Evolutionary conservation across 257 asterid genomes (phyloP).

Genomic region (Solanum clarkiae): DNA sequence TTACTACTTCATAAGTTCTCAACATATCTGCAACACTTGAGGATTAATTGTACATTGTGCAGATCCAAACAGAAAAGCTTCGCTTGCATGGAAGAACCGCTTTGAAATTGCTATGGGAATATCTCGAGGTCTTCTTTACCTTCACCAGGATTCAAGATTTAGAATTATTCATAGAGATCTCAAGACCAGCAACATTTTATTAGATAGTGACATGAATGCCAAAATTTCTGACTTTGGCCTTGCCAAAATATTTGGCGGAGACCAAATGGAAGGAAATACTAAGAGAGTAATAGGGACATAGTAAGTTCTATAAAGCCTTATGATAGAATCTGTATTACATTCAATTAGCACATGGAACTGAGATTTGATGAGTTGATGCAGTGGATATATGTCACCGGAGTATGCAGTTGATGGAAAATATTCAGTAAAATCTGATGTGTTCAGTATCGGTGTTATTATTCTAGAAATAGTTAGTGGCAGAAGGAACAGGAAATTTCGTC

Average conservation of each 20-base stretch:
- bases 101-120: conserved; percentile 1
- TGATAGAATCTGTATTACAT: not conserved
- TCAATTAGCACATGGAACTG: not conserved
- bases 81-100: conserved; percentile 1
- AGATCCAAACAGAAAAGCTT: not conserved
- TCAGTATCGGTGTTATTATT: not conserved
- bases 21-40: not conserved
- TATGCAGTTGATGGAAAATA: not conserved
- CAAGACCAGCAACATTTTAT: conserved; percentile 3
- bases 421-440: conserved; percentile 3
- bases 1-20: not conserved
- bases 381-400: conserved; percentile 6
- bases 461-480: not conserved
- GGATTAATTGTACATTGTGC: not conserved
- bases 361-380: not conserved
- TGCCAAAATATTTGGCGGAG: conserved; percentile 2
- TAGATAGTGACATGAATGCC: conserved; percentile 4
- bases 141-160: conserved; percentile 8
- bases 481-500: not conserved
- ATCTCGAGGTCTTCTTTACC: conserved; percentile 8
- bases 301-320: not conserved
- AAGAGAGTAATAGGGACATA: conserved; percentile 4
- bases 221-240: conserved; percentile 10
- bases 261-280: not conserved
- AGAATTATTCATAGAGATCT: conserved; percentile 11